Evolutionary conservation across 192 early-diverging fungal species (phyloP).

Genomic region (Linnemannia hyalina): DNA sequence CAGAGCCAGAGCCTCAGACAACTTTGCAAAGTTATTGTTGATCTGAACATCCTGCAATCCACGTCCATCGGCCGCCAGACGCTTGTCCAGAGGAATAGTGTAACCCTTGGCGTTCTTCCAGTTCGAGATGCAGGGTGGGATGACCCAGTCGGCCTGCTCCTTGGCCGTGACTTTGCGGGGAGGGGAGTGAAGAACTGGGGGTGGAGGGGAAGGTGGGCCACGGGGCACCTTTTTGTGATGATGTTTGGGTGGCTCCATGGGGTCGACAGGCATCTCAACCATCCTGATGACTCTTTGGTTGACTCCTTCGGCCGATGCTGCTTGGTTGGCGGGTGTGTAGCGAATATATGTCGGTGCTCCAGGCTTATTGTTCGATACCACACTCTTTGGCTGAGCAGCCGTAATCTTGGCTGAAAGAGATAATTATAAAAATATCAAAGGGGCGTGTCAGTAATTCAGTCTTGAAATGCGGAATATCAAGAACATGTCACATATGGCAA

Average conservation of each 20-base stretch:
- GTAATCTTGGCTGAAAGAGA: constrained; percentile 69
- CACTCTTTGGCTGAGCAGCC: constrained; percentile 71
- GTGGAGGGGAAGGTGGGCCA: constrained; percentile 89
- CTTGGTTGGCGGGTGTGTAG: constrained; percentile 89
- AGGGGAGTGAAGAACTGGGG: constrained; percentile 98
- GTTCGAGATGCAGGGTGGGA: constrained; percentile 99
- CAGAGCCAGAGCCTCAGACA: constrained; percentile 93
- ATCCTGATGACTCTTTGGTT: constrained; percentile 94
- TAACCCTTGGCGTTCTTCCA: constrained; percentile 99
- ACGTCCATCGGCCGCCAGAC: constrained; percentile 96
- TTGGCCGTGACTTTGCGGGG: constrained; percentile 96
- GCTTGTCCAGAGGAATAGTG: constrained; percentile 98
- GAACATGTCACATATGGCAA: neutral
- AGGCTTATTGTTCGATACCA: constrained; percentile 63
- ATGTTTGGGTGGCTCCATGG: constrained; percentile 95
- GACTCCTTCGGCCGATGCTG: constrained; percentile 78
- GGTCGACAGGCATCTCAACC: constrained; percentile 95
- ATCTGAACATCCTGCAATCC: constrained; percentile 92
- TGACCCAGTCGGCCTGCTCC: constrained; percentile 96
- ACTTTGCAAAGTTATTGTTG: constrained; percentile 96
- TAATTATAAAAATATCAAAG: neutral
- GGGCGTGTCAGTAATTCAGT: neutral
- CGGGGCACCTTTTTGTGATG: constrained; percentile 92
- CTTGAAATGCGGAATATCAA: neutral
- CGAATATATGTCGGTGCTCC: constrained; percentile 86